phyloP scores from a whole-genome alignment of 139 green algal genomes.

The Auxenochlorella protothecoides region DNA sequence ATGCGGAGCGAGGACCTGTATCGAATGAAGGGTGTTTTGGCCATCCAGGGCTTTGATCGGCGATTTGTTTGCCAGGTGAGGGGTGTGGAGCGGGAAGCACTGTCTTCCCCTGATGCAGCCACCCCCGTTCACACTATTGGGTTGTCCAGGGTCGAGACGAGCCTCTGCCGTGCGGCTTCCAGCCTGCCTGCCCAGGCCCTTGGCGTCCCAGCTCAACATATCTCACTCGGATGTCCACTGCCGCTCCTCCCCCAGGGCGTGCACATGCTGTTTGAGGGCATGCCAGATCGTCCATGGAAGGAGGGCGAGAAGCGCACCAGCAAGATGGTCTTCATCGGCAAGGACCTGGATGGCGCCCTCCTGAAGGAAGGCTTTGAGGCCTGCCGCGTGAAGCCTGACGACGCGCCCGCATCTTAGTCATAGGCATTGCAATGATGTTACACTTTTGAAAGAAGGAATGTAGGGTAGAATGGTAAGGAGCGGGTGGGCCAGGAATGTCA shows the following conservation, averaged over 20 bases:
- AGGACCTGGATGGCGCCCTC: constrained; percentile 41
- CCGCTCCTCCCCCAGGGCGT: constrained; percentile 54
- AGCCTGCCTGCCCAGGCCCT: too few relatives aligned
- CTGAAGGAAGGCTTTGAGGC: constrained; percentile 52
- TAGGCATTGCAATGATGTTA: too few relatives aligned
- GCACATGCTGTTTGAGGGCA: constrained; percentile 87
- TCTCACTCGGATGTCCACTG: neutral
- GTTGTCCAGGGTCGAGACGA: too few relatives aligned
- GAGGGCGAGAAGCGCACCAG: constrained; percentile 52
- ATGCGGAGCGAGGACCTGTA: constrained; percentile 80
- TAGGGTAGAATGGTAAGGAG: too few relatives aligned
- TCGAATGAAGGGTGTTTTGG: constrained; percentile 90
- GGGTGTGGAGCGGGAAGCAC: too few relatives aligned
- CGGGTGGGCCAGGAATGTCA: too few relatives aligned
- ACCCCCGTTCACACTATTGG: too few relatives aligned
- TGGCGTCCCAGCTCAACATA: too few relatives aligned
- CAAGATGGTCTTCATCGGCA: constrained; percentile 80
- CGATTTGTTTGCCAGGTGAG: constrained; percentile 84
- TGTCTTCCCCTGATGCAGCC: too few relatives aligned
- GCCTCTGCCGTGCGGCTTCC: too few relatives aligned
- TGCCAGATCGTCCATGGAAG: constrained; percentile 66
- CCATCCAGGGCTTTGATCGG: constrained; percentile 57
- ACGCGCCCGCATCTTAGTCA: neutral
- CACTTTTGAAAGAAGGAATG: too few relatives aligned
- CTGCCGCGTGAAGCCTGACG: constrained; percentile 34